phyloP scores from a whole-genome alignment of 2,329 filamentous ascomycete species.

The Fusarium sp. region DNA sequence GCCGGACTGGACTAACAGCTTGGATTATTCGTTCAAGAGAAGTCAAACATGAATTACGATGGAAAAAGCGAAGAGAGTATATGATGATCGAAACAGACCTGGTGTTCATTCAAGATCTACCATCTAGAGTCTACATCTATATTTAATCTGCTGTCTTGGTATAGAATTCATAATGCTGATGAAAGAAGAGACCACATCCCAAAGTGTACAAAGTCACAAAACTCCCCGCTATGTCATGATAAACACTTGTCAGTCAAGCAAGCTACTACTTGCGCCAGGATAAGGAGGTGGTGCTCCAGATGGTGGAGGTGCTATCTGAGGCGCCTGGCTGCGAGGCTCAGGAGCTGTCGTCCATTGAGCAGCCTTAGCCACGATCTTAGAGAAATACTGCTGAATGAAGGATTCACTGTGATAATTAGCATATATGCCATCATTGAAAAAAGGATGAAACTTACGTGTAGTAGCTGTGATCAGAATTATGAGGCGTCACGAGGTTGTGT shows the following conservation, averaged over 20 bases:
- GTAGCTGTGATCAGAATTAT: conserved; percentile 83
- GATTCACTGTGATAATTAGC: conserved; percentile 67
- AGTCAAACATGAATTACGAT: not conserved
- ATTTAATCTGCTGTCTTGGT: not conserved
- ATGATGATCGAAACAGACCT: not conserved
- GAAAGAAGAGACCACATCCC: conserved; percentile 1
- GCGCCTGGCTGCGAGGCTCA: conserved; percentile 11
- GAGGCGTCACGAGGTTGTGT: conserved; percentile 86
- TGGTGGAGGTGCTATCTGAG: conserved; percentile 33
- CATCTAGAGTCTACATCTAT: conserved; percentile 32
- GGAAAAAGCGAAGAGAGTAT: not conserved
- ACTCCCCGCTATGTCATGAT: conserved; percentile 32
- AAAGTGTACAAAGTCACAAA: conserved; percentile 20
- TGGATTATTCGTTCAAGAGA: not conserved
- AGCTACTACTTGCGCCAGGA: conserved; percentile 24
- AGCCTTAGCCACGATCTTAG: conserved; percentile 71
- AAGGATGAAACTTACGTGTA: conserved; percentile 70
- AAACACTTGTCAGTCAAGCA: conserved; percentile 37
- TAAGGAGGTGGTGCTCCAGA: conserved; percentile 38
- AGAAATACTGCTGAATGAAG: conserved; percentile 82
- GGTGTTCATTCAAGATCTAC: not conserved
- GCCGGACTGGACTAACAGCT: no score
- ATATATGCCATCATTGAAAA: not conserved
- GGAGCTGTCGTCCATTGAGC: conserved; percentile 49
- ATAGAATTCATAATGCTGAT: conserved; percentile 1